phyloP scores from a whole-genome alignment of 257 asterid genomes.

The Agastache rugosa region DNA sequence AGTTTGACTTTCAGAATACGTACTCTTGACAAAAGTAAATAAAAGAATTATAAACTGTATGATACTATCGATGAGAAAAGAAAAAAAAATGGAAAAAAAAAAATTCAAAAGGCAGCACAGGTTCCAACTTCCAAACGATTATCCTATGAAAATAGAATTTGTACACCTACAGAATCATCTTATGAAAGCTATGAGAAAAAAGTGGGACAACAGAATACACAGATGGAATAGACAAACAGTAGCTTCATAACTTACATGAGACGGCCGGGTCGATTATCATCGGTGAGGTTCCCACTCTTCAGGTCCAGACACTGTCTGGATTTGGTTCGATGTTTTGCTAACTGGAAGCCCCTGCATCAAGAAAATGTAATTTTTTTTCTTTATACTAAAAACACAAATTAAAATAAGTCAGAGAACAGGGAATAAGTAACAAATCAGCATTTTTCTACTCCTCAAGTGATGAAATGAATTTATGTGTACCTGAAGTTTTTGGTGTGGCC shows the following conservation, averaged over 20 bases:
- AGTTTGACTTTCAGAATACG: not conserved
- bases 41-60: not conserved
- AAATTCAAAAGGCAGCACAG: not conserved
- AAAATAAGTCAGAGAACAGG: not conserved
- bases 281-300: conserved; percentile 13
- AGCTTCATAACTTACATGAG: conserved; percentile 32
- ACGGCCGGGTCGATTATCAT: not conserved
- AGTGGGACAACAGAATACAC: not conserved
- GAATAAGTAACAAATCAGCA: not conserved
- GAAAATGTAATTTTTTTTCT: not conserved
- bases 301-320: not conserved
- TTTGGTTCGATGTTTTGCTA: conserved; percentile 32
- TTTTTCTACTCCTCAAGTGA: conserved; percentile 16
- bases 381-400: not conserved
- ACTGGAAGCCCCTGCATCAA: conserved; percentile 49
- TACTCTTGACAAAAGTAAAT: not conserved
- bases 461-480: conserved; percentile 41
- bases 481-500: conserved; percentile 74
- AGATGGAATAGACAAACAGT: not conserved
- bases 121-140: not conserved
- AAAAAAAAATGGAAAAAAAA: not conserved
- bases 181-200: not conserved
- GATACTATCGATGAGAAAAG: not conserved
- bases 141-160: not conserved
- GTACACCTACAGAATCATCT: conserved; percentile 9